A percentile compares a stretch with the other conserved stretches of the same genome.
Conservation (phyloP, 2,329 filamentous ascomycete species). For the Chaetomiaceae sp. region DNA sequence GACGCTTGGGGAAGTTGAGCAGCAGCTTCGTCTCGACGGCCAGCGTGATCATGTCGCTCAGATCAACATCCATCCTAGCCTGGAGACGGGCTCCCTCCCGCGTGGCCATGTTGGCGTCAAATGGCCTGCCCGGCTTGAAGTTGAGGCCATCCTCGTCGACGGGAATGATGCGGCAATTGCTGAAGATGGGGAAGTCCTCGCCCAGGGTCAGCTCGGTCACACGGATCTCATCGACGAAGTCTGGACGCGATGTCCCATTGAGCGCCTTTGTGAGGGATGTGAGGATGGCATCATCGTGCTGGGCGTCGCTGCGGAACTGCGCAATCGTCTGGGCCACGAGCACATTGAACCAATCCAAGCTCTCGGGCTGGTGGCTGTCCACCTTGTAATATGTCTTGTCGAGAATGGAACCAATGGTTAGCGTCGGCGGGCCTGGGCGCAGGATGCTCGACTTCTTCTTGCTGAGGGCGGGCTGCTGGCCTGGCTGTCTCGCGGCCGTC, state of each 20-base stretch:
- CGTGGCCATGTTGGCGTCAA: conserved; percentile 48
- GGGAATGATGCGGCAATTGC: conserved; percentile 93
- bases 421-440: conserved; percentile 59
- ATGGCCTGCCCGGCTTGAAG: conserved; percentile 46
- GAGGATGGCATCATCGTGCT: conserved; percentile 85
- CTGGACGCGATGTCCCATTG: conserved; percentile 80
- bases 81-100: conserved; percentile 73
- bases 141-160: conserved; percentile 72
- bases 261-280: conserved; percentile 77
- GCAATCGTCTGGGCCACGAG: conserved; percentile 94
- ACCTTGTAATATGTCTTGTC: conserved; percentile 98
- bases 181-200: conserved; percentile 97
- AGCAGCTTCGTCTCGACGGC: conserved; percentile 91
- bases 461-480: conserved; percentile 40
- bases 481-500: conserved; percentile 33
- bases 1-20: conserved; percentile 88
- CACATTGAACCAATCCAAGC: conserved; percentile 98
- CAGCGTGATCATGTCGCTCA: conserved; percentile 92
- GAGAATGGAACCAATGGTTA: conserved; percentile 90
- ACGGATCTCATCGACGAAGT: conserved; percentile 88
- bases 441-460: conserved; percentile 69
- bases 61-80: conserved; percentile 92
- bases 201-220: conserved; percentile 92
- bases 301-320: conserved; percentile 87
- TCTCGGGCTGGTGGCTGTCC: conserved; percentile 91